phyloP scores from a whole-genome alignment of 805 yeast genomes.

The Kodamaea fukazawae region DNA sequence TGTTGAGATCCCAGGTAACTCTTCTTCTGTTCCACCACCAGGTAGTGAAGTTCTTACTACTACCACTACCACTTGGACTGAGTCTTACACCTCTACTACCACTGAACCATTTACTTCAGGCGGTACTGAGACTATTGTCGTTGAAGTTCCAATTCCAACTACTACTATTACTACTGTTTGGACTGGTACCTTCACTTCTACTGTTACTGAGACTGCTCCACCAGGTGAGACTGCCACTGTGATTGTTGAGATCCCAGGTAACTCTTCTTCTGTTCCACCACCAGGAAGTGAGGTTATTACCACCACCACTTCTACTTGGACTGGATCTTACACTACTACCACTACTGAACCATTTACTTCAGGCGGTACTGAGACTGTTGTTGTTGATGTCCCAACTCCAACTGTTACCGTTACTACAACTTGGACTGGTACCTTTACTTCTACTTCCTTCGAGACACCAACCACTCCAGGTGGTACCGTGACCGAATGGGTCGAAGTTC shows the following conservation, averaged over 20 bases:
- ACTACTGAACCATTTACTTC: slow-evolving; percentile 6
- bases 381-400: slow-evolving; percentile 17
- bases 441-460: slow-evolving; percentile 4
- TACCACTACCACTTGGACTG: slow-evolving; percentile 4
- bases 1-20: slow-evolving; percentile 11
- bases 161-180: slow-evolving; percentile 4
- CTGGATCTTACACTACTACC: slow-evolving; percentile 8
- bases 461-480: slow-evolving; percentile 11
- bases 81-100: slow-evolving; percentile 4
- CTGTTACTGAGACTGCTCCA: slow-evolving; percentile 5
- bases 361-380: slow-evolving; percentile 12
- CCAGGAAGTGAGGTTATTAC: slow-evolving; percentile 8
- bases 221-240: slow-evolving; percentile 14
- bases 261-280: too few relatives aligned
- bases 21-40: slow-evolving; percentile 1
- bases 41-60: background rate
- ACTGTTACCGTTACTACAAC: slow-evolving; percentile 12
- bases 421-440: slow-evolving; percentile 8
- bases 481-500: slow-evolving; percentile 13
- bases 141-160: slow-evolving; percentile 14
- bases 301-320: slow-evolving; percentile 11
- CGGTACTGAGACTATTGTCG: slow-evolving; percentile 13
- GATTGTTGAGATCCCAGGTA: slow-evolving; percentile 11
- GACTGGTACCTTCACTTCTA: background rate
- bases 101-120: slow-evolving; percentile 8